A percentile compares a stretch with the other conserved stretches of the same genome.
Evolutionary conservation across 768 basidiomycete genomes (phyloP).

Genomic region (Collybia nuda): DNA sequence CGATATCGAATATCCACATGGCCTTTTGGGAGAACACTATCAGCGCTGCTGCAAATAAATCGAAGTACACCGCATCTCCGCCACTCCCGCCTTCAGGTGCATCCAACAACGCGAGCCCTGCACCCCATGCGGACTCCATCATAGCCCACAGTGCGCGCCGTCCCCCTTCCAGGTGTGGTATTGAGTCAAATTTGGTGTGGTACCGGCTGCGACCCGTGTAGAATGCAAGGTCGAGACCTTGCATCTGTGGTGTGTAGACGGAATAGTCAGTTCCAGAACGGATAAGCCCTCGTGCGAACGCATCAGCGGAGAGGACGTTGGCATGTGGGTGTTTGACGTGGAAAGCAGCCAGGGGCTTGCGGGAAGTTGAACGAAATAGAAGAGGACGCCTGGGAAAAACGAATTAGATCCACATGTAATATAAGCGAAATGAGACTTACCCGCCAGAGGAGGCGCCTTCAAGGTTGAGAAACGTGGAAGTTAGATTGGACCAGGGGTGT

Average conservation of each 20-base stretch:
- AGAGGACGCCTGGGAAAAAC: constrained; percentile 59
- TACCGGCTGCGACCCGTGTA: constrained; percentile 74
- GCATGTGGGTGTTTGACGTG: constrained; percentile 68
- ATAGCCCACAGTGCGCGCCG: constrained; percentile 67
- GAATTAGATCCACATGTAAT: constrained; percentile 15
- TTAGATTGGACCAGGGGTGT: constrained; percentile 72
- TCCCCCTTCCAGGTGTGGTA: constrained; percentile 55
- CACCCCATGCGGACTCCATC: constrained; percentile 64
- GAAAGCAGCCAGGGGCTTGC: constrained; percentile 56
- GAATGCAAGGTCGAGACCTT: constrained; percentile 79
- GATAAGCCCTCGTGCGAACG: constrained; percentile 62
- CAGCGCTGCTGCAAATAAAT: constrained; percentile 52
- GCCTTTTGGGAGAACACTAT: constrained; percentile 52
- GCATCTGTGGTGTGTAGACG: constrained; percentile 53
- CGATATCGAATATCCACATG: constrained; percentile 56
- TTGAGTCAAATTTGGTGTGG: constrained; percentile 73
- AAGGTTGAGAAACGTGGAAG: constrained; percentile 73
- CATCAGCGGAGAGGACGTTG: constrained; percentile 68
- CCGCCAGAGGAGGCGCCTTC: constrained; percentile 82
- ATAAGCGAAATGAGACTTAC: constrained; percentile 33
- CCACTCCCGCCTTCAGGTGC: not conserved
- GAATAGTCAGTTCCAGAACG: constrained; percentile 74
- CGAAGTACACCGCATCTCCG: constrained; percentile 33
- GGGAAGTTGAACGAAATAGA: constrained; percentile 71
- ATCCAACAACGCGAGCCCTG: constrained; percentile 55